Evolutionary conservation across 2,329 filamentous ascomycete genomes (phyloP), one percentile per base, ranked within the genome.

Genomic region (Mycocentrospora acerina): DNA sequence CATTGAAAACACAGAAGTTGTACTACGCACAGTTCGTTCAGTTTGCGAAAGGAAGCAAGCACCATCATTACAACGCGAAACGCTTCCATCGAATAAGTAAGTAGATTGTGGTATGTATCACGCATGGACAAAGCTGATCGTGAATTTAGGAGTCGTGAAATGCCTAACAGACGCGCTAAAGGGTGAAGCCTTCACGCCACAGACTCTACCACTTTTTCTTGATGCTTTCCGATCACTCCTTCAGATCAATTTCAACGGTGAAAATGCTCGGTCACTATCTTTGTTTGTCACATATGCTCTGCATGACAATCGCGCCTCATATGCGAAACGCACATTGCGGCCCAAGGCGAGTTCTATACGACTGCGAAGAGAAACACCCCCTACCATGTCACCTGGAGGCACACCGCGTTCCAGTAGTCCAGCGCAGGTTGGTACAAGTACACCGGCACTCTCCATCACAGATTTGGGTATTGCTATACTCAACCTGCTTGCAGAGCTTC

Each of bases 281-380:
- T 77, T 97, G 15, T 97, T 95, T 60, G 86, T 98, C 48, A 96
- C 91, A 0, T 98, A 93, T 64, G 85, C 89, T 5, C 81, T 96
- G 46, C 90, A 96, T 60, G 80, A 81, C 36, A 70, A 71, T 63
- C 53, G 78, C 63, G 61, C 70, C 62, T 61, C 69, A 2, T 66
- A 65, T 35, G 57, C 58, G 1, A 67, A 65, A 41, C 55, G 59
- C 4, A 56, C 61, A 11, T 28, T 68, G 8, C 59, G 62, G 15
- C 57, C 64, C 4, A 62, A 57, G 48, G 60, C 57, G n/a, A 68
- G 64, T 40, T 36, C 51, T 12, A 29, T 59, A 10, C 60, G 60
- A 37, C 49, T 66, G 13, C 53, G 63, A 13, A 57, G 57, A 46
- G 55, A 50, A 1, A 62, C 42, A 22, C 51, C 46, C 15, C 60